Evolutionary conservation across 768 basidiomycete genomes (phyloP).

Genomic region (Paxillus involutus): DNA sequence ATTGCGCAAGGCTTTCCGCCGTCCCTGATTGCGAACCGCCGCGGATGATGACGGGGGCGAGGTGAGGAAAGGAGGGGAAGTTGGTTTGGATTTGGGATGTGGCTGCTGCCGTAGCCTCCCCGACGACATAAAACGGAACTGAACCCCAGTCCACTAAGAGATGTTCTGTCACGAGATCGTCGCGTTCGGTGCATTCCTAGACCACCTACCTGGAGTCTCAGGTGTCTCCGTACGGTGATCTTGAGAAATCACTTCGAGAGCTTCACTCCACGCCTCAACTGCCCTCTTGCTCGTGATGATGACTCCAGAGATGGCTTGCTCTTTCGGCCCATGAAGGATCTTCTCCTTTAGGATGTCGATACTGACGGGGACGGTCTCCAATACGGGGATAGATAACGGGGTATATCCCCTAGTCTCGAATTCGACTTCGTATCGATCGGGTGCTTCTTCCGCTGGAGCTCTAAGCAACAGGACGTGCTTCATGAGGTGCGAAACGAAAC

Average conservation of each 20-base stretch:
- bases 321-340: slow-evolving; percentile 38
- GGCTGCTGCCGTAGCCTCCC: slow-evolving; percentile 56
- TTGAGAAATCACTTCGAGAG: slow-evolving; percentile 22
- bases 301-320: slow-evolving; percentile 49
- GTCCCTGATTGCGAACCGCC: slow-evolving; percentile 59
- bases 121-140: slow-evolving; percentile 80
- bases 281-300: slow-evolving; percentile 79
- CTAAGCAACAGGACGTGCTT: slow-evolving; percentile 43
- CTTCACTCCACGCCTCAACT: slow-evolving; percentile 67
- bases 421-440: slow-evolving; percentile 59
- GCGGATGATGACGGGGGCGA: slow-evolving; percentile 36
- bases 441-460: slow-evolving; percentile 29
- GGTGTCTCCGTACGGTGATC: neutral
- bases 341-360: slow-evolving; percentile 41
- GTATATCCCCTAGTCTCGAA: slow-evolving; percentile 50
- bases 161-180: slow-evolving; percentile 1
- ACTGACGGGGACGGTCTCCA: slow-evolving; percentile 64
- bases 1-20: slow-evolving; percentile 63
- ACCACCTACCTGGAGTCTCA: slow-evolving; percentile 13
- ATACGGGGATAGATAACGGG: slow-evolving; percentile 64
- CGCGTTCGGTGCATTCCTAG: neutral
- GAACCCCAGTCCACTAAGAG: slow-evolving; percentile 47
- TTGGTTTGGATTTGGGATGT: slow-evolving; percentile 32
- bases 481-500: slow-evolving; percentile 7
- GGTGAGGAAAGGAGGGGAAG: slow-evolving; percentile 36